These are phyloP conservation scores for Pseudoturritis turrita DNA, from an alignment of 345 rosid genomes.

Conservation along the genomic window DNA sequence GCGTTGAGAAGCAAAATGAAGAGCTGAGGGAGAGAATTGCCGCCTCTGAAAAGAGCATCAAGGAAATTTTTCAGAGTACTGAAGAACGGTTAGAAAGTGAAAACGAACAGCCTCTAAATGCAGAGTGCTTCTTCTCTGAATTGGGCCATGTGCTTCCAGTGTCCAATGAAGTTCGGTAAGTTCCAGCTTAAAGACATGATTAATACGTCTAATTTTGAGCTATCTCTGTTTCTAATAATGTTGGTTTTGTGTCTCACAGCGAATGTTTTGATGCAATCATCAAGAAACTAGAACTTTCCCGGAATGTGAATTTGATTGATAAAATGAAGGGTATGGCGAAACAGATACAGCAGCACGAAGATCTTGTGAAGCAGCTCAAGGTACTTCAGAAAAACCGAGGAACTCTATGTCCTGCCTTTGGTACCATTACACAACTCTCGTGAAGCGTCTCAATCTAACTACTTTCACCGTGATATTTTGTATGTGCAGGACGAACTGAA, in stretches of 20 bases:
- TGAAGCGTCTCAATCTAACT: neutral
- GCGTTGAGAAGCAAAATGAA: constrained; percentile 47
- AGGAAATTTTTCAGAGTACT: constrained; percentile 31
- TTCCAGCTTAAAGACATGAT: neutral
- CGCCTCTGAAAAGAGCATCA: constrained; percentile 38
- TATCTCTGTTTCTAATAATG: neutral
- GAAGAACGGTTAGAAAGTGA: constrained; percentile 43
- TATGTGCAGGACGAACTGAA: constrained; percentile 48
- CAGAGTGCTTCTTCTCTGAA: constrained; percentile 29
- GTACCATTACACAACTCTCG: neutral
- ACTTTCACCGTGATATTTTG: neutral
- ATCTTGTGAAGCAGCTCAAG: constrained; percentile 59
- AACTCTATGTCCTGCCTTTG: neutral
- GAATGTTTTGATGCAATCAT: constrained; percentile 36
- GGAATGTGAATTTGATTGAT: constrained; percentile 30
- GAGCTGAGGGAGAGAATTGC: constrained; percentile 43
- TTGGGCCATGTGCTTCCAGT: constrained; percentile 29
- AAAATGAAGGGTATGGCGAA: constrained; percentile 45
- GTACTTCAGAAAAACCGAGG: neutral
- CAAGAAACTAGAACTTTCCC: constrained; percentile 31
- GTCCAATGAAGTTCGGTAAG: constrained; percentile 48
- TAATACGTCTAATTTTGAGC: neutral
- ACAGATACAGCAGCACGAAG: constrained; percentile 56
- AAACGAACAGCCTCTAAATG: constrained; percentile 14
- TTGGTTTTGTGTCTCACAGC: constrained; percentile 16